These are phyloP conservation scores for Suillus plorans DNA, from an alignment of 768 basidiomycete genomes.

Conservation along the genomic window DNA sequence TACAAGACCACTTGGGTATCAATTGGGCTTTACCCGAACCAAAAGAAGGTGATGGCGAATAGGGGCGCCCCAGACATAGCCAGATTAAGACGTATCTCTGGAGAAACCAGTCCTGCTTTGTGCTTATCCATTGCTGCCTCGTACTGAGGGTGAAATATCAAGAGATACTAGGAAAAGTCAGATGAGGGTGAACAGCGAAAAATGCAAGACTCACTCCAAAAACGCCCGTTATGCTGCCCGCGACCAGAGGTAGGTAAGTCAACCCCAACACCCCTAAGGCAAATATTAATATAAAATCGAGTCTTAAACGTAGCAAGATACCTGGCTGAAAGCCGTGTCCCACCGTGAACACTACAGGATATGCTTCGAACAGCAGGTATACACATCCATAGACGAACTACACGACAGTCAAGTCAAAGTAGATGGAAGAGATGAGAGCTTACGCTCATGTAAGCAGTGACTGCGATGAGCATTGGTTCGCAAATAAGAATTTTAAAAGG, in stretches of 20 bases:
- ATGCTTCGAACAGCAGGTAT: conserved; percentile 62
- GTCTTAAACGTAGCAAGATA: conserved; percentile 23
- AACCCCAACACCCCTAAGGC: background rate
- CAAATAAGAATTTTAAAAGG: background rate
- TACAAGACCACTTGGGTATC: background rate
- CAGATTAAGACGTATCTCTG: background rate
- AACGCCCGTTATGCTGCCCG: background rate
- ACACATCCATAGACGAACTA: conserved; percentile 64
- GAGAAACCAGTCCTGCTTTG: background rate
- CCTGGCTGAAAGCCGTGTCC: conserved; percentile 55
- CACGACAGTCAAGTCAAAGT: background rate
- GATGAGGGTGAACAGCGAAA: background rate
- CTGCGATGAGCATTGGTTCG: background rate
- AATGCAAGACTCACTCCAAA: background rate
- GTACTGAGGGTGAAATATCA: background rate
- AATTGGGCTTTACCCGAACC: background rate
- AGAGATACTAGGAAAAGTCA: background rate
- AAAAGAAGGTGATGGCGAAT: background rate
- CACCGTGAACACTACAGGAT: conserved; percentile 54
- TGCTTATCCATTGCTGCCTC: background rate
- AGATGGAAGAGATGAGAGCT: background rate
- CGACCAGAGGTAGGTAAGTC: background rate
- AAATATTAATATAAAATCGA: background rate
- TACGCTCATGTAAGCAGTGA: background rate
- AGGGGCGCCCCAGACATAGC: background rate